Percentiles rank a stretch among this genome's conserved stretches.
phyloP scores from a whole-genome alignment of 2,329 filamentous ascomycete genomes.

The Ambrosiella xylebori region DNA sequence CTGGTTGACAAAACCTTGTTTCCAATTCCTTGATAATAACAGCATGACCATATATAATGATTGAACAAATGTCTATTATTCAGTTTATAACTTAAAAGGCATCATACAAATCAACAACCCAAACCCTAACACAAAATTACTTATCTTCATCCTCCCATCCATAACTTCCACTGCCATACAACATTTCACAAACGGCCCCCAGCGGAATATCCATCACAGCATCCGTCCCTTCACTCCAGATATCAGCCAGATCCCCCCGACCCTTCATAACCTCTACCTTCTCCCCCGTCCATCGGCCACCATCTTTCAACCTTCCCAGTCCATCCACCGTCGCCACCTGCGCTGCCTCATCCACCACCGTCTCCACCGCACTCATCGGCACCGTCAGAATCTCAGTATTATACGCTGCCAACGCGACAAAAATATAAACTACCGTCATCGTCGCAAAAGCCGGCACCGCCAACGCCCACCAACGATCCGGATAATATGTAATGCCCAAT shows the following conservation, averaged over 20 bases:
- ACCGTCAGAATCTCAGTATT: conserved; percentile 82
- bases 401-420: conserved; percentile 77
- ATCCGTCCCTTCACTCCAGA: conserved; percentile 90
- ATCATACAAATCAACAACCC: no score
- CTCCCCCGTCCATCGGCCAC: conserved; percentile 22
- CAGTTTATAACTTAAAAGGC: no score
- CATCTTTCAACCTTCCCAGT: conserved; percentile 35
- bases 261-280: conserved; percentile 19
- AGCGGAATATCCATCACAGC: conserved; percentile 94
- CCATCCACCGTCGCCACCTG: conserved; percentile 69
- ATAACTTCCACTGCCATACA: conserved; percentile 46
- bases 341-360: conserved; percentile 77
- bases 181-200: conserved; percentile 82
- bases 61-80: no score
- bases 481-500: conserved; percentile 90
- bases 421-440: conserved; percentile 78
- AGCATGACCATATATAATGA: no score
- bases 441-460: conserved; percentile 84
- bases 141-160: neutral
- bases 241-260: conserved; percentile 33
- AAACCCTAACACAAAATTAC: neutral
- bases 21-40: no score
- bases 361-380: conserved; percentile 63
- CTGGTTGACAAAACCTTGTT: no score
- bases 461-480: conserved; percentile 93